Evolutionary conservation across 73 alveolate species (phyloP).

Genomic region (Durusdinium trenchii): DNA sequence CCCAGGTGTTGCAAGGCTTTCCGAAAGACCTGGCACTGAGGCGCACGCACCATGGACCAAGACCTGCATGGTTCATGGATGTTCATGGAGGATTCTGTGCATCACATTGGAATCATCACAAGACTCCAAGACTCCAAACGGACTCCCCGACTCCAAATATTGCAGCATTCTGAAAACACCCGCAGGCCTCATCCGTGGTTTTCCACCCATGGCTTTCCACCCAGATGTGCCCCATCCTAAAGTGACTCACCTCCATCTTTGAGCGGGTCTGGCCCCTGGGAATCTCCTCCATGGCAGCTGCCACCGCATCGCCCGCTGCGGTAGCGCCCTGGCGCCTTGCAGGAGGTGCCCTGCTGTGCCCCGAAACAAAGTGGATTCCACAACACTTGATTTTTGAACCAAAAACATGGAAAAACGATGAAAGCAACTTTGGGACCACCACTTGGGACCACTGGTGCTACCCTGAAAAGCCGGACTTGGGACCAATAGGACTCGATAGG

Average conservation of each 20-base stretch:
- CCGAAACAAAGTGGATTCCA: no score
- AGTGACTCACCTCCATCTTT: conserved; percentile 95
- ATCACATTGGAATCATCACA: no score
- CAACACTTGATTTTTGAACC: no score
- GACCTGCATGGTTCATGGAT: background rate
- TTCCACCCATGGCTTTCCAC: background rate
- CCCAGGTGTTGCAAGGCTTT: conserved; percentile 53
- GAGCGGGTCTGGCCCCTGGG: conserved; percentile 85
- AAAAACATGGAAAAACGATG: no score
- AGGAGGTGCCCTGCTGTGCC: no score
- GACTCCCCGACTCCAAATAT: no score
- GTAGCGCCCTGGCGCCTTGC: background rate
- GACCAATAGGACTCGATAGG: no score
- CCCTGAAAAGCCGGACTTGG: no score
- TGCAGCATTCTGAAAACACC: no score
- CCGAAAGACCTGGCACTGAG: conserved; percentile 37
- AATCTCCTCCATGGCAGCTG: conserved; percentile 16
- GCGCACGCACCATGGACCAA: background rate
- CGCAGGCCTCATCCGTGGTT: background rate
- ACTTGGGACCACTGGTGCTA: no score
- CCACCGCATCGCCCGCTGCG: background rate
- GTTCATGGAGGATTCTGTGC: background rate
- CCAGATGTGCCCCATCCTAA: background rate
- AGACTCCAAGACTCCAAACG: no score
- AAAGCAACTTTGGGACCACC: no score